These are phyloP conservation scores for Neospermospora avenae DNA, from an alignment of 2,329 filamentous ascomycete genomes.

Conservation along the genomic window DNA sequence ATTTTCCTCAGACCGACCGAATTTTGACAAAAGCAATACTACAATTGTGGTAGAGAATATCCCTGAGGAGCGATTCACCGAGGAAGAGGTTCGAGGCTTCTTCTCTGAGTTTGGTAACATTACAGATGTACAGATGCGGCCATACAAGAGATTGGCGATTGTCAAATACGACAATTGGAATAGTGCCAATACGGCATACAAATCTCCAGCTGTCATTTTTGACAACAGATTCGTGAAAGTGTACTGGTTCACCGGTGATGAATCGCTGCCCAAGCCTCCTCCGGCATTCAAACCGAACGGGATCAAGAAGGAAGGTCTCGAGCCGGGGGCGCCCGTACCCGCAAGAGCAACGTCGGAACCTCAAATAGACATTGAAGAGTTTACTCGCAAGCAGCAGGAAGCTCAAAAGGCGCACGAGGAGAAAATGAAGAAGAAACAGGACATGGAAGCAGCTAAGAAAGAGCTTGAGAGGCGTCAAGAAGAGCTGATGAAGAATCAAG, in stretches of 20 bases:
- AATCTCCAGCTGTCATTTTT: slow-evolving; percentile 76
- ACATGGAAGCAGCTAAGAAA: slow-evolving; percentile 58
- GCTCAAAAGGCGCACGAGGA: slow-evolving; percentile 68
- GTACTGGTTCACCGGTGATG: slow-evolving; percentile 66
- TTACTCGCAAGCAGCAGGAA: slow-evolving; percentile 65
- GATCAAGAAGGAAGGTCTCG: slow-evolving; percentile 29
- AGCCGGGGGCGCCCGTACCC: slow-evolving; percentile 24
- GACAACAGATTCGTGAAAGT: slow-evolving; percentile 85
- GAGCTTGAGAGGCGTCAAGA: slow-evolving; percentile 64
- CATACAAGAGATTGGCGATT: slow-evolving; percentile 63
- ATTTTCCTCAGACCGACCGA: slow-evolving; percentile 63
- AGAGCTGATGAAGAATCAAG: slow-evolving; percentile 59
- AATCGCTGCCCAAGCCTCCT: slow-evolving; percentile 32
- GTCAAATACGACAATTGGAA: slow-evolving; percentile 66
- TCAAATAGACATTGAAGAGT: slow-evolving; percentile 66
- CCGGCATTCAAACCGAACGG: slow-evolving; percentile 32
- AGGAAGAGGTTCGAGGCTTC: slow-evolving; percentile 63
- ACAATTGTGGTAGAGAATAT: slow-evolving; percentile 76
- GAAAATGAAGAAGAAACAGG: slow-evolving; percentile 58
- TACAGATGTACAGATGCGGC: slow-evolving; percentile 60
- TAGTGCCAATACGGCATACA: slow-evolving; percentile 66
- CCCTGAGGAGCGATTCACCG: slow-evolving; percentile 65
- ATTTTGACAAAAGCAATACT: slow-evolving; percentile 59
- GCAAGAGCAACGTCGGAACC: slow-evolving; percentile 35
- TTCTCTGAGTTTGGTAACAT: slow-evolving; percentile 72